Conservation (phyloP, 257 asterid genomes). For the Mitragyna speciosa region DNA sequence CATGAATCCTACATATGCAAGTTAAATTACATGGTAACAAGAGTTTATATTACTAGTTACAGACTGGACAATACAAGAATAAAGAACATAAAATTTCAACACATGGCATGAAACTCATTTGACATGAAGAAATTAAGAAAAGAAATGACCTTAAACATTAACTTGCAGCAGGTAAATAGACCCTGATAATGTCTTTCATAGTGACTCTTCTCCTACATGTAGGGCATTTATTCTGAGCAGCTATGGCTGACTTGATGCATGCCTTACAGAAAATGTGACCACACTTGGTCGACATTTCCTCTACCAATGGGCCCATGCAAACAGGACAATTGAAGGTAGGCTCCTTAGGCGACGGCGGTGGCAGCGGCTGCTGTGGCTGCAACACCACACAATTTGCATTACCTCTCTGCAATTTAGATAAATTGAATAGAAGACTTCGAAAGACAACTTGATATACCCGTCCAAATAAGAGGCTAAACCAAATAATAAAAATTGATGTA, state of each 20-base stretch:
- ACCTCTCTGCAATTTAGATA: constrained; percentile 33
- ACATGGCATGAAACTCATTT: neutral
- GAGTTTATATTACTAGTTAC: neutral
- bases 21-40: neutral
- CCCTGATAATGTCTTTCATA: constrained; percentile 59
- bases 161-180: constrained; percentile 75
- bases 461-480: neutral
- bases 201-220: constrained; percentile 80
- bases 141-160: constrained; percentile 39
- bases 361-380: constrained; percentile 27
- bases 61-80: neutral
- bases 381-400: constrained; percentile 19
- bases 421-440: neutral
- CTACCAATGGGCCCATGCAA: constrained; percentile 82
- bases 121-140: neutral
- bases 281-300: constrained; percentile 81
- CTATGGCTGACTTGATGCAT: constrained; percentile 79
- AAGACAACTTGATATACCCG: neutral
- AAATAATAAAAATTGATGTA: neutral
- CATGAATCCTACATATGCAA: neutral
- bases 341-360: constrained; percentile 60
- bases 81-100: neutral
- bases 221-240: constrained; percentile 83
- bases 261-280: constrained; percentile 94
- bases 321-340: constrained; percentile 78